phyloP scores from a whole-genome alignment of 2,329 filamentous ascomycete species.

The Xylariaceae sp. region DNA sequence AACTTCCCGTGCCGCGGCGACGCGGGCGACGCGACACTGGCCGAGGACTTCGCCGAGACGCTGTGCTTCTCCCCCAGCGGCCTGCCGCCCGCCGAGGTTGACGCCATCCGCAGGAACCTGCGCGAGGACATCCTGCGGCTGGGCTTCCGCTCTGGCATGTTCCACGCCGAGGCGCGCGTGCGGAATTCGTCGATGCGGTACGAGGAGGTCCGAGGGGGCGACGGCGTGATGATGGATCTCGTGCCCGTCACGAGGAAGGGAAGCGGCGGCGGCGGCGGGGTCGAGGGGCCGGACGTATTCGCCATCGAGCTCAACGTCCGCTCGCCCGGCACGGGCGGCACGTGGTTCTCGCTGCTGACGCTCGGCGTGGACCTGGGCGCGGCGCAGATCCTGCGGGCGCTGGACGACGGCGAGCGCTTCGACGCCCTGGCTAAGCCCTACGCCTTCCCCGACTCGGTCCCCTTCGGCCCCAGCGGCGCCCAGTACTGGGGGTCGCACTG shows the following conservation, averaged over 20 bases:
- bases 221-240: background rate
- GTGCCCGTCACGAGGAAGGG: too few relatives aligned
- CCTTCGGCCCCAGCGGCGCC: too few relatives aligned
- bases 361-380: background rate
- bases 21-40: constrained; percentile 1
- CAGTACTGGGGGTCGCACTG: background rate
- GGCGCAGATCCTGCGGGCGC: background rate
- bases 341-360: background rate
- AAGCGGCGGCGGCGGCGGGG: background rate
- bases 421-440: background rate
- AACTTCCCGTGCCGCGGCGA: constrained; percentile 29
- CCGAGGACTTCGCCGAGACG: background rate
- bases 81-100: constrained; percentile 8
- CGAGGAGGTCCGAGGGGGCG: background rate
- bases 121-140: constrained; percentile 12
- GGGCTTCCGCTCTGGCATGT: constrained; percentile 21
- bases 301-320: background rate
- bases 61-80: background rate
- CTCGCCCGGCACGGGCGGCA: background rate
- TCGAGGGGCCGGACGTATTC: background rate
- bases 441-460: too few relatives aligned
- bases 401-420: background rate
- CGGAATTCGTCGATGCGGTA: constrained; percentile 18
- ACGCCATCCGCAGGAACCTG: constrained; percentile 12
- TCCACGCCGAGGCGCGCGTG: constrained; percentile 24